phyloP scores from a whole-genome alignment of 2,329 filamentous ascomycete species.

The Eutypella sp. region DNA sequence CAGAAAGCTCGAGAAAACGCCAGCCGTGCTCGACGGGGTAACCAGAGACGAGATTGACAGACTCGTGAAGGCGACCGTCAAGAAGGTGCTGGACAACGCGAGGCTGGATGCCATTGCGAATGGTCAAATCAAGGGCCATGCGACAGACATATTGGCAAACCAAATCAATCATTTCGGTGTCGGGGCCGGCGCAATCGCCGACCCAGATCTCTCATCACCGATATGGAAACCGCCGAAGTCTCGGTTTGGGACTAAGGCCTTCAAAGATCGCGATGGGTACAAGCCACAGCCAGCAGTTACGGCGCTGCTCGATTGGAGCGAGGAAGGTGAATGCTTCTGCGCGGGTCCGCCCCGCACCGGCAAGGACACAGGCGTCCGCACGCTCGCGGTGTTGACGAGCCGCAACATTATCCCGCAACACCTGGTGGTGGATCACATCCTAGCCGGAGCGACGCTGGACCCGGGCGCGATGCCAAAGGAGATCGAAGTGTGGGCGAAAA shows the following conservation, averaged over 20 bases:
- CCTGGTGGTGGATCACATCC: conserved; percentile 68
- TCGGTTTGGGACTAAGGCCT: conserved; percentile 19
- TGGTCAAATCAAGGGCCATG: conserved; percentile 41
- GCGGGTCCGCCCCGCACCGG: conserved; percentile 44
- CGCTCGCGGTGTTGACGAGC: conserved; percentile 58
- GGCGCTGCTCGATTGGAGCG: conserved; percentile 66
- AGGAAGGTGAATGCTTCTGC: conserved; percentile 87
- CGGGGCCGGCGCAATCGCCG: conserved; percentile 61
- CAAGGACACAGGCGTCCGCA: conserved; percentile 49
- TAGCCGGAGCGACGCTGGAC: conserved; percentile 55
- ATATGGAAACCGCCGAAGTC: conserved; percentile 39
- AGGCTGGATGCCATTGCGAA: conserved; percentile 43
- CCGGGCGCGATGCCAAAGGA: conserved; percentile 58
- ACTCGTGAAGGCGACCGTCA: conserved; percentile 37
- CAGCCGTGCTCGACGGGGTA: conserved; percentile 26
- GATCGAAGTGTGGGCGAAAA: conserved; percentile 65
- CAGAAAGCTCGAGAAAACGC: conserved; percentile 21
- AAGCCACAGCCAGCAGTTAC: conserved; percentile 35
- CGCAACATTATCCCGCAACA: conserved; percentile 60
- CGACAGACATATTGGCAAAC: conserved; percentile 39
- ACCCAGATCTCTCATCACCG: conserved; percentile 55
- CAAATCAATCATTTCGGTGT: conserved; percentile 70
- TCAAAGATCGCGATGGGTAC: conserved; percentile 19
- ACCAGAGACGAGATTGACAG: conserved; percentile 35
- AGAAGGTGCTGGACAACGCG: conserved; percentile 38